Evolutionary conservation across 2,329 filamentous ascomycete genomes (phyloP).

Genomic region (Cordyceps cateniannulata): DNA sequence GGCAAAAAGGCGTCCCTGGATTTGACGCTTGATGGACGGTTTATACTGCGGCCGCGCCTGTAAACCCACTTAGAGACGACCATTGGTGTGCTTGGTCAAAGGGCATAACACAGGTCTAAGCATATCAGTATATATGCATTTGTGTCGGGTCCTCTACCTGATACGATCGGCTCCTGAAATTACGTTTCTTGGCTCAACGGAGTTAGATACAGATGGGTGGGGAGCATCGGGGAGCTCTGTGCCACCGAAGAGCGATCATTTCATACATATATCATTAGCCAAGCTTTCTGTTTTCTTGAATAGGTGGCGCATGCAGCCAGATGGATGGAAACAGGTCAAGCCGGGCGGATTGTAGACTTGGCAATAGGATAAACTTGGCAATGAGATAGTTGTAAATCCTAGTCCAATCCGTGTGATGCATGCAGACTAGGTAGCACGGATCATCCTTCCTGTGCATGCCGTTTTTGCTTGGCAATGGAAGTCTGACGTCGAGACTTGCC

Average conservation of each 20-base stretch:
- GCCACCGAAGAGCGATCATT: too few relatives aligned
- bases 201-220: not conserved
- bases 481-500: not conserved
- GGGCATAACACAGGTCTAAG: not conserved
- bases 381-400: not conserved
- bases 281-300: too few relatives aligned
- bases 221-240: too few relatives aligned
- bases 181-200: not conserved
- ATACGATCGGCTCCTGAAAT: conserved; percentile 1
- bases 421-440: not conserved
- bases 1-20: not conserved
- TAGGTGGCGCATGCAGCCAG: too few relatives aligned
- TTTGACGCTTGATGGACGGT: too few relatives aligned
- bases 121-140: not conserved
- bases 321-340: not conserved
- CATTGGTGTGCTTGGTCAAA: not conserved
- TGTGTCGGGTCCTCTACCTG: not conserved
- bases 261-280: not conserved
- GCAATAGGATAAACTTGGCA: not conserved
- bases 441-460: not conserved
- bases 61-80: not conserved
- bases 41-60: too few relatives aligned
- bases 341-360: not conserved
- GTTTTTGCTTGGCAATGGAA: not conserved
- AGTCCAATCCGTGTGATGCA: not conserved